These are phyloP conservation scores for Ricinus communis DNA, from an alignment of 345 rosid genomes.

Conservation along the genomic window DNA sequence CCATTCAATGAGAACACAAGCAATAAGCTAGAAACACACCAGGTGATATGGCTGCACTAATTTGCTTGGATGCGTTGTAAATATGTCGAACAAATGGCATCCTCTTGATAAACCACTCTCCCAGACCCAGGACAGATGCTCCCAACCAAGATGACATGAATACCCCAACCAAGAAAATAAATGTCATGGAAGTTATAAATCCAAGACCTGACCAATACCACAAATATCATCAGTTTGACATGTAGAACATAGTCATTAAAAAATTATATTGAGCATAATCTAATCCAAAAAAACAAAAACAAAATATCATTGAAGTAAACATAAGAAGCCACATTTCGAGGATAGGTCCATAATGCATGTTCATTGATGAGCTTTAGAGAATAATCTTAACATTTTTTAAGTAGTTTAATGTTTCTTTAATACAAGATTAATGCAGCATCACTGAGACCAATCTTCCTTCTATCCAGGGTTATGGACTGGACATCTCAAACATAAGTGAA, in stretches of 20 bases:
- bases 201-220: constrained; percentile 74
- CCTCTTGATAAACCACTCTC: constrained; percentile 98
- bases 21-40: constrained; percentile 41
- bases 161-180: constrained; percentile 95
- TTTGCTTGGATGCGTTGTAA: constrained; percentile 97
- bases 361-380: no score
- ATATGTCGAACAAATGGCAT: constrained; percentile 99
- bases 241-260: neutral
- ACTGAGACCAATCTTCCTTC: neutral
- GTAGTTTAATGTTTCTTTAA: neutral
- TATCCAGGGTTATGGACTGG: neutral
- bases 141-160: constrained; percentile 99
- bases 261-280: neutral
- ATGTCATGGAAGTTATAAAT: constrained; percentile 82
- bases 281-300: neutral
- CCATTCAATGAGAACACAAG: constrained; percentile 7
- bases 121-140: constrained; percentile 83
- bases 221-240: constrained; percentile 17
- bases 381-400: neutral
- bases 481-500: no score
- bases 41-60: constrained; percentile 97
- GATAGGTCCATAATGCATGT: neutral
- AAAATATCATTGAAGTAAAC: neutral
- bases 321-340: neutral
- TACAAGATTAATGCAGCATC: neutral